Evolutionary conservation across 352 stramenopile species (phyloP).

Genomic region (Pythium grandisporangium): DNA sequence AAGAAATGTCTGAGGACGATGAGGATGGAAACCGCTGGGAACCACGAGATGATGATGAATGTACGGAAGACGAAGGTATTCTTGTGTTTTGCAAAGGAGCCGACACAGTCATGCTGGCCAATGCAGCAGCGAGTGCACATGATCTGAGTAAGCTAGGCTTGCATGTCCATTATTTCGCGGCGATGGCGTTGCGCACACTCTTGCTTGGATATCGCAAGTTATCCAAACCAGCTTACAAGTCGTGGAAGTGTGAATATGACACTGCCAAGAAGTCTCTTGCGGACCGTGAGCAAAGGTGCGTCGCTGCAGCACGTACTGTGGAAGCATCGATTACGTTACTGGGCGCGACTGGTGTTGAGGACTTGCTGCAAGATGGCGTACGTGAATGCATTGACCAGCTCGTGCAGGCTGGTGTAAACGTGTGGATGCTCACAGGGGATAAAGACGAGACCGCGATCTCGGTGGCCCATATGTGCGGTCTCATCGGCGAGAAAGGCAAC

Average conservation of each 20-base stretch:
- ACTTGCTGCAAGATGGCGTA: constrained; percentile 96
- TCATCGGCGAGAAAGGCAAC: constrained; percentile 75
- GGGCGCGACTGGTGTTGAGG: constrained; percentile 95
- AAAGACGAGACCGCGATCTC: constrained; percentile 99
- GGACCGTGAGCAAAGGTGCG: constrained; percentile 49
- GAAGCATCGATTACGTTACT: constrained; percentile 85
- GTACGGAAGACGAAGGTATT: constrained; percentile 31
- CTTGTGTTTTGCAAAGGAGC: constrained; percentile 84
- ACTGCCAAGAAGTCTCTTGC: constrained; percentile 50
- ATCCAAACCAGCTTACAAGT: constrained; percentile 36
- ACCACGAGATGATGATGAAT: too few relatives aligned
- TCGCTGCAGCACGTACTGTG: constrained; percentile 66
- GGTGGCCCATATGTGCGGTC: constrained; percentile 94
- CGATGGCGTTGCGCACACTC: constrained; percentile 81
- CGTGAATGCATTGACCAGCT: constrained; percentile 94
- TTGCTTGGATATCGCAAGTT: constrained; percentile 74
- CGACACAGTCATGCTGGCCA: constrained; percentile 86
- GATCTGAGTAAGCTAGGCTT: constrained; percentile 68
- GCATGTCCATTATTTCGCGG: constrained; percentile 84
- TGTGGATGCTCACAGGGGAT: constrained; percentile 99
- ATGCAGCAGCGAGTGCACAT: constrained; percentile 48
- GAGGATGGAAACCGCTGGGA: too few relatives aligned
- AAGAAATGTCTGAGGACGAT: constrained; percentile 10
- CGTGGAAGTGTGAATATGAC: constrained; percentile 75
- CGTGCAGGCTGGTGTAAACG: constrained; percentile 94